These are phyloP conservation scores for Malania oleifera DNA, from an alignment of 164 flowering plant species.

Conservation along the genomic window DNA sequence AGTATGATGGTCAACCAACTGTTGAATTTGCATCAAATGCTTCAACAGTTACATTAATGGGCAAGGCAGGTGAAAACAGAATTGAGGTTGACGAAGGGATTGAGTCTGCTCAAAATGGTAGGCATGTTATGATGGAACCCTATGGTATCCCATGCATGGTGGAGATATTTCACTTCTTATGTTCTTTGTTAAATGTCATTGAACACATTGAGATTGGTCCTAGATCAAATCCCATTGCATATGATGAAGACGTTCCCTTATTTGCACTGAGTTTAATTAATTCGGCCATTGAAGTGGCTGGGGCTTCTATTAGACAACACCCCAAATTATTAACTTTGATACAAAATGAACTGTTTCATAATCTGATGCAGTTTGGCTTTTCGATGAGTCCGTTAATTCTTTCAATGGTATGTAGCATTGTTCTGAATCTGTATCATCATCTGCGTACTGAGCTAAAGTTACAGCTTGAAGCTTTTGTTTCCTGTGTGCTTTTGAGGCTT, in stretches of 20 bases:
- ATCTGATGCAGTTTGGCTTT: slow-evolving; percentile 61
- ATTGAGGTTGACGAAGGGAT: slow-evolving; percentile 24
- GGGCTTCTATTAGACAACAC: slow-evolving; percentile 38
- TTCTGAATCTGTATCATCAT: slow-evolving; percentile 54
- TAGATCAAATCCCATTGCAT: slow-evolving; percentile 46
- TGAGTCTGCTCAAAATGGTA: slow-evolving; percentile 24
- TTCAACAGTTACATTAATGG: not conserved
- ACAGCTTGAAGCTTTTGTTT: slow-evolving; percentile 66
- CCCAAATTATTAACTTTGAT: slow-evolving; percentile 46
- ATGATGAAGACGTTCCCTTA: slow-evolving; percentile 68
- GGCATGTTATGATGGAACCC: slow-evolving; percentile 42
- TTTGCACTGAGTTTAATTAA: slow-evolving; percentile 62
- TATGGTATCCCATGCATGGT: slow-evolving; percentile 66
- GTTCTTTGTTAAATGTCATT: slow-evolving; percentile 47
- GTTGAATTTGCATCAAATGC: too few relatives aligned
- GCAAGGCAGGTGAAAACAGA: slow-evolving; percentile 22
- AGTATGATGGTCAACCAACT: too few relatives aligned
- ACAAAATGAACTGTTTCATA: slow-evolving; percentile 51
- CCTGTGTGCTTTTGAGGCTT: slow-evolving; percentile 51
- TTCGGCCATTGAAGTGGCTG: slow-evolving; percentile 59
- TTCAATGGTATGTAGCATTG: slow-evolving; percentile 61
- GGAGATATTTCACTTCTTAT: slow-evolving; percentile 60
- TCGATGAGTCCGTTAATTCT: slow-evolving; percentile 64
- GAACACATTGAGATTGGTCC: slow-evolving; percentile 40
- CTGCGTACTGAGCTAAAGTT: slow-evolving; percentile 52